Conservation (phyloP, 2,329 filamentous ascomycete genomes). For the Aspergillus ibericus region DNA sequence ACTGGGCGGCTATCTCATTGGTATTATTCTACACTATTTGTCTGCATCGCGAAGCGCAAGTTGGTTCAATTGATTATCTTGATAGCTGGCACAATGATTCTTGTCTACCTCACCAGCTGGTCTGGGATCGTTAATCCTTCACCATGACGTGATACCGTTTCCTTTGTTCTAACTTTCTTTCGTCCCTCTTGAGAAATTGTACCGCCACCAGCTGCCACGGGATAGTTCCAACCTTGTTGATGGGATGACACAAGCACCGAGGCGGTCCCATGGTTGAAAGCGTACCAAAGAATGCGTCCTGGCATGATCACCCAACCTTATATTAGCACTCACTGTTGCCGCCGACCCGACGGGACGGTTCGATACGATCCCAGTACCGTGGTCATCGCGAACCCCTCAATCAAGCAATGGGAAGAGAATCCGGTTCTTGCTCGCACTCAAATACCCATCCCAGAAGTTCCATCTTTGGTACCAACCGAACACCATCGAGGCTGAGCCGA, state of each 20-base stretch:
- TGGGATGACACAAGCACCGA: background rate
- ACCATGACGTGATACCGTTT: background rate
- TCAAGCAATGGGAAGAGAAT: background rate
- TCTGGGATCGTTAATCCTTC: background rate
- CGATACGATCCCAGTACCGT: background rate
- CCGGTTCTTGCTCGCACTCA: background rate
- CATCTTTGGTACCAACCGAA: background rate
- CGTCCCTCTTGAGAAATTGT: background rate
- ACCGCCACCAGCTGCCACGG: background rate
- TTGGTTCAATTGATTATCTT: background rate
- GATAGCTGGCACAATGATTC: background rate
- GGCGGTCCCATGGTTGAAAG: background rate
- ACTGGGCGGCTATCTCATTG: slow-evolving; percentile 1
- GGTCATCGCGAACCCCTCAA: background rate
- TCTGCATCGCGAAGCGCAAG: background rate
- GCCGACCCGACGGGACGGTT: background rate
- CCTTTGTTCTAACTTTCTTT: background rate
- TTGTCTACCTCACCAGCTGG: background rate
- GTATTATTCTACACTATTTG: background rate
- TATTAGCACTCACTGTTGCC: background rate
- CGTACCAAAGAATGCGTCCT: background rate
- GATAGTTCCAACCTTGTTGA: background rate
- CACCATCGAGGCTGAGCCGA: too few species aligned
- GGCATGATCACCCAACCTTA: background rate
- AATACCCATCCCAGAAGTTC: background rate